phyloP scores from a whole-genome alignment of 257 asterid species.

The Gentiana dahurica region DNA sequence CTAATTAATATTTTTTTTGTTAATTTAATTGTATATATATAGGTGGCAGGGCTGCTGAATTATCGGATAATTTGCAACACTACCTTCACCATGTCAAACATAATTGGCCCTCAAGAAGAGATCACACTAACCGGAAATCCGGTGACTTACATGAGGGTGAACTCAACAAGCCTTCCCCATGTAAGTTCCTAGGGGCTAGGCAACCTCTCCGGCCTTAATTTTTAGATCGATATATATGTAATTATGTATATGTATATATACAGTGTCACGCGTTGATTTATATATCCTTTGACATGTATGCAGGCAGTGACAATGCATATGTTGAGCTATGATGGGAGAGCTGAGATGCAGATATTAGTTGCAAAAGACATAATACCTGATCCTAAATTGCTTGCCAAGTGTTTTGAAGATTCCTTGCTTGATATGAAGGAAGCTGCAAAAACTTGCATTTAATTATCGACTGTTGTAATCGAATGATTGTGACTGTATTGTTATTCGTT shows the following conservation, averaged over 20 bases:
- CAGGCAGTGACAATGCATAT: conserved; percentile 75
- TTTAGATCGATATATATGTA: not conserved
- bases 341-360: conserved; percentile 72
- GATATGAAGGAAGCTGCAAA: conserved; percentile 51
- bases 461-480: no score
- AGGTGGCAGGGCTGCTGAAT: conserved; percentile 52
- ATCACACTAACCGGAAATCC: conserved; percentile 43
- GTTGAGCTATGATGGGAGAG: conserved; percentile 70
- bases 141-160: conserved; percentile 38
- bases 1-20: no score
- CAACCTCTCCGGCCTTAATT: not conserved
- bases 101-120: conserved; percentile 60
- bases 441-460: no score
- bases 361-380: conserved; percentile 68
- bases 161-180: conserved; percentile 55
- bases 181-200: conserved; percentile 16
- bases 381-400: conserved; percentile 51
- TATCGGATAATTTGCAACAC: conserved; percentile 58
- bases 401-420: conserved; percentile 51
- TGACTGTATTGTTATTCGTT: no score
- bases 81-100: conserved; percentile 60
- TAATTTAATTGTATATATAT: not conserved
- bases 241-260: no score
- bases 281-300: not conserved
- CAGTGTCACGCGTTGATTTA: no score